Evolutionary conservation across 495 filamentous ascomycete species (phyloP).

Genomic region (Penicillium coprophilum): DNA sequence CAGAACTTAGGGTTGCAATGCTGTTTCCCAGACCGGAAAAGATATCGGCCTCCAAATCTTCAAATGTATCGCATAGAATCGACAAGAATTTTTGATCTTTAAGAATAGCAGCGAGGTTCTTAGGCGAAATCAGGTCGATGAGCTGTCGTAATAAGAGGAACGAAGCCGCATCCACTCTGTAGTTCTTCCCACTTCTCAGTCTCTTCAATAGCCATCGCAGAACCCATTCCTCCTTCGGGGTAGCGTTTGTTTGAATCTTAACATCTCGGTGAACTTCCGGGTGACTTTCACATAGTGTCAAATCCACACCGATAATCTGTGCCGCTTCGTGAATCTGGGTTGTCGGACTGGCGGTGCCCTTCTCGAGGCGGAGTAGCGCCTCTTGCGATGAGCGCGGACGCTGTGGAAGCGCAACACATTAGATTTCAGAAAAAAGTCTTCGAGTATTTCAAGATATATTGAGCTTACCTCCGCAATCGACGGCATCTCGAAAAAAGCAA

Average conservation of each 20-base stretch:
- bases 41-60: slow-evolving; percentile 42
- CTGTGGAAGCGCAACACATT: slow-evolving; percentile 25
- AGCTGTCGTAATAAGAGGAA: slow-evolving; percentile 53
- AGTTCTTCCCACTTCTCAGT: slow-evolving; percentile 46
- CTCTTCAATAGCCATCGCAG: slow-evolving; percentile 67
- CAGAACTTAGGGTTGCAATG: slow-evolving; percentile 24
- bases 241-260: slow-evolving; percentile 26
- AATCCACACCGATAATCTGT: slow-evolving; percentile 49
- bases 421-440: slow-evolving; percentile 9
- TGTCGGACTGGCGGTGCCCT: slow-evolving; percentile 43
- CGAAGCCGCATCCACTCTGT: slow-evolving; percentile 43
- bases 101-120: slow-evolving; percentile 49
- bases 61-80: slow-evolving; percentile 41
- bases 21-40: slow-evolving; percentile 32
- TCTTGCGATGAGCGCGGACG: slow-evolving; percentile 48
- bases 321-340: slow-evolving; percentile 48
- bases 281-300: slow-evolving; percentile 37
- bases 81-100: slow-evolving; percentile 51
- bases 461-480: slow-evolving; percentile 43
- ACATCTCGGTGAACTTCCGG: slow-evolving; percentile 33
- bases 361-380: slow-evolving; percentile 53
- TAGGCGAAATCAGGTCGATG: slow-evolving; percentile 43
- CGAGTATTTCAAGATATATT: background rate
- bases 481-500: slow-evolving; percentile 39
- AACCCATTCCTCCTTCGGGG: slow-evolving; percentile 64